Percentiles rank a stretch among this genome's conserved stretches.
phyloP scores from a whole-genome alignment of 2,329 filamentous ascomycete species.

The Sclerotinia minor region DNA sequence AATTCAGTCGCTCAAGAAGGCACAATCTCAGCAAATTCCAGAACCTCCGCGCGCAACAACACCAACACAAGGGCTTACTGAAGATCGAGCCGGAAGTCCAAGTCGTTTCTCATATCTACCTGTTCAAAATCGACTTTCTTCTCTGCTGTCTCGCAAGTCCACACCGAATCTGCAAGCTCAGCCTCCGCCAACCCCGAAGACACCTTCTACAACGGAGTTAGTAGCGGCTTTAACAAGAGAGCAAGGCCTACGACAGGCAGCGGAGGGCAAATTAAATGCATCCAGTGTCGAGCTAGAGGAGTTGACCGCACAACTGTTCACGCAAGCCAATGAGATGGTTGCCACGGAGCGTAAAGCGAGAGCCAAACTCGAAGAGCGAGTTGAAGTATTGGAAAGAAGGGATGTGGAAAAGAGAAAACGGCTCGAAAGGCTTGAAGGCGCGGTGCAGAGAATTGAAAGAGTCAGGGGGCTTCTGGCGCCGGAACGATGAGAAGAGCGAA shows the following conservation, averaged over 20 bases:
- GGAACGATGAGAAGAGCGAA: conserved; percentile 30
- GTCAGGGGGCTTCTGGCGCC: conserved; percentile 60
- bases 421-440: conserved; percentile 69
- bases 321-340: conserved; percentile 87
- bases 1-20: conserved; percentile 58
- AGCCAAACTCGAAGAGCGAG: conserved; percentile 68
- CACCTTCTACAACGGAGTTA: conserved; percentile 50
- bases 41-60: conserved; percentile 14
- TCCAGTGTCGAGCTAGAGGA: conserved; percentile 77
- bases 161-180: conserved; percentile 44
- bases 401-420: conserved; percentile 69
- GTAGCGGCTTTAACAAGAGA: conserved; percentile 65
- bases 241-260: conserved; percentile 63
- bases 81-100: conserved; percentile 38
- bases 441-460: conserved; percentile 69
- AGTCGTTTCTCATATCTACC: conserved; percentile 37
- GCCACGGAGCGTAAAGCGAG: conserved; percentile 70
- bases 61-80: conserved; percentile 37
- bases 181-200: conserved; percentile 29
- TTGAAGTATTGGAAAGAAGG: conserved; percentile 66
- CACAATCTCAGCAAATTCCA: conserved; percentile 32
- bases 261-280: conserved; percentile 66
- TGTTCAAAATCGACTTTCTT: conserved; percentile 43
- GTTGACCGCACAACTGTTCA: conserved; percentile 71
- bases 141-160: conserved; percentile 53